Evolutionary conservation across 2,329 filamentous ascomycete species (phyloP), one percentile per base, ranked within the genome.

Genomic region (Colletotrichum australisinense): DNA sequence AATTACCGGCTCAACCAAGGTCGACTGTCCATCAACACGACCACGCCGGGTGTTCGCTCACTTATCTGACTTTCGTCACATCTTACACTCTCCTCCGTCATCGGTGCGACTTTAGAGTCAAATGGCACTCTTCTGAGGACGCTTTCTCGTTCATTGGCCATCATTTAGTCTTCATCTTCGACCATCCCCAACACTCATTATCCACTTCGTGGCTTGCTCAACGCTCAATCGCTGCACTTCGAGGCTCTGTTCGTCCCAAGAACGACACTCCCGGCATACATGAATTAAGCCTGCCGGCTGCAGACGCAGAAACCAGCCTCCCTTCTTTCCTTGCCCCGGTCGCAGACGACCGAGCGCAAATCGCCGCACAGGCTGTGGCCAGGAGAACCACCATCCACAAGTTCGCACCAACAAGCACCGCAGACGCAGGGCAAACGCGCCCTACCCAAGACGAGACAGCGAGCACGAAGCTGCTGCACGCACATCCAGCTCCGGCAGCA

Each of bases 311-410:
- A 73, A 63, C 72, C 72, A 72, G 68, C 68, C 72, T 66, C 68
- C 62, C 63, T 52, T 46, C 32, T 74, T 76, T 75, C 71, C 76
- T 66, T 60, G 71, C 71, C 77, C 76, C 76, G 77, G 76, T 74
- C 76, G 76, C 76, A 76, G 79, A 75, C 77, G 79, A 80, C 68
- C 57, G 52, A 67, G 68, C 68, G 72, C 63, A 67, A 59, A 52
- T 46, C 67, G 63, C 35, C 42, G 53, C 38, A 63, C 53, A 58
- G 58, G 58, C 58, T 69, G 52, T 32, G 59, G 49, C 58, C 69
- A 26, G 62, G 32, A 72, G 58, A 63, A 24, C 53, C n/a, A 52
- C 58, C 69, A 35, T 30, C 35, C 53, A 49, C 55, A 63, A 52
- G 14, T 30, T 26, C 62, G 49, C 55, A 63, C 35, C 52, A 69